A percentile compares a stretch with the other conserved stretches of the same genome.
phyloP scores from a whole-genome alignment of 768 basidiomycete genomes.

The Hygrocybe punicea region DNA sequence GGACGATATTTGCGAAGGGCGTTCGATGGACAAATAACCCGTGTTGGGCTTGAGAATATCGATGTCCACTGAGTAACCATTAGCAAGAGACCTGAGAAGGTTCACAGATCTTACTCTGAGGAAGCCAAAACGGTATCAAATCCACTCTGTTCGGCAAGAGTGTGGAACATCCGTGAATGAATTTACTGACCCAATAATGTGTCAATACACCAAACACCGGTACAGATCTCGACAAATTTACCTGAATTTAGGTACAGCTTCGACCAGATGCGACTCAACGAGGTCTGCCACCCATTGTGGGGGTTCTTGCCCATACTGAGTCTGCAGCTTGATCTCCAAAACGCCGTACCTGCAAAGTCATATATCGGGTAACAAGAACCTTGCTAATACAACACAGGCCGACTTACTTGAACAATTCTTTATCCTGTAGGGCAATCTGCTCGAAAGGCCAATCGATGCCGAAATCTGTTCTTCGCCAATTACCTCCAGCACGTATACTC shows the following conservation, averaged over 20 bases:
- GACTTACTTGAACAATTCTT: slow-evolving; percentile 85
- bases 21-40: slow-evolving; percentile 66
- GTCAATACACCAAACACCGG: not conserved
- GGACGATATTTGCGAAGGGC: slow-evolving; percentile 50
- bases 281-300: slow-evolving; percentile 95
- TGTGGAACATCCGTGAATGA: slow-evolving; percentile 95
- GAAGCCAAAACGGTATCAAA: slow-evolving; percentile 97
- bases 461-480: slow-evolving; percentile 94
- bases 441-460: slow-evolving; percentile 91
- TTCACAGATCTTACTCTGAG: slow-evolving; percentile 63
- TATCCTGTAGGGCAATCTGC: slow-evolving; percentile 70
- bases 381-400: not conserved
- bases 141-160: slow-evolving; percentile 89
- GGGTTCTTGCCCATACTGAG: slow-evolving; percentile 91
- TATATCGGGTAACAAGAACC: not conserved
- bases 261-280: slow-evolving; percentile 92
- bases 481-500: slow-evolving; percentile 64
- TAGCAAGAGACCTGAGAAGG: not conserved
- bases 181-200: slow-evolving; percentile 54
- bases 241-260: slow-evolving; percentile 98
- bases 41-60: slow-evolving; percentile 93
- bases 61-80: slow-evolving; percentile 66
- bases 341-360: slow-evolving; percentile 67
- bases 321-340: slow-evolving; percentile 95
- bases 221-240: slow-evolving; percentile 20